These are phyloP conservation scores for Leptosphaerulina australis DNA, from an alignment of 2,329 filamentous ascomycete genomes.

Conservation along the genomic window DNA sequence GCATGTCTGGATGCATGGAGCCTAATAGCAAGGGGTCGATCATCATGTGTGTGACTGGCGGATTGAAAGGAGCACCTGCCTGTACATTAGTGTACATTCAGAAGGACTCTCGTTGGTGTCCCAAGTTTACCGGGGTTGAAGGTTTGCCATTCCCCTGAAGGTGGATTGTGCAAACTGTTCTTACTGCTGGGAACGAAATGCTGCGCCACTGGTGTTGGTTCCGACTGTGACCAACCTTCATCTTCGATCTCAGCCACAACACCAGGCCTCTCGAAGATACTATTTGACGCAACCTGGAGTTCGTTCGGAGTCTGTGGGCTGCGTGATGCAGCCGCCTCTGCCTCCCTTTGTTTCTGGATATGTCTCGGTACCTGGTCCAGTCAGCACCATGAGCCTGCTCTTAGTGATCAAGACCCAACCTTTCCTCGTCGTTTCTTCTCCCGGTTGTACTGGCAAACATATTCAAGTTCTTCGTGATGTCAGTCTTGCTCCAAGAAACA, in stretches of 20 bases:
- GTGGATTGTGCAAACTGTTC: constrained; percentile 30
- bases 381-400: constrained; percentile 14
- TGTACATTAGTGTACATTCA: neutral
- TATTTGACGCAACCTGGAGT: constrained; percentile 30
- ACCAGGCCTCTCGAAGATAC: constrained; percentile 35
- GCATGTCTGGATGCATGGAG: constrained; percentile 45
- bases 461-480: constrained; percentile 71
- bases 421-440: constrained; percentile 95
- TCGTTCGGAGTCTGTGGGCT: constrained; percentile 39
- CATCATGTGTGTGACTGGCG: constrained; percentile 46
- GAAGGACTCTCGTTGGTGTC: neutral
- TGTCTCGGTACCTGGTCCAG: constrained; percentile 43
- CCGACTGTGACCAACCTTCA: constrained; percentile 46
- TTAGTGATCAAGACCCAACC: constrained; percentile 51
- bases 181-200: constrained; percentile 39
- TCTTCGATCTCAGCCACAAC: constrained; percentile 46
- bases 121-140: constrained; percentile 36
- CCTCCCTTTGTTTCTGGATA: constrained; percentile 48
- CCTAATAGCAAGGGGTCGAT: constrained; percentile 46
- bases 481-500: constrained; percentile 12
- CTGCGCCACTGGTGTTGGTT: constrained; percentile 43
- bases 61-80: constrained; percentile 36
- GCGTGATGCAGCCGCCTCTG: constrained; percentile 36
- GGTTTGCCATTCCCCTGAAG: constrained; percentile 40
- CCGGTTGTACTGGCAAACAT: constrained; percentile 88